Base-by-base conservation (phyloP, 371 early-diverging fungal species). In the Mucor indicus region DNA sequence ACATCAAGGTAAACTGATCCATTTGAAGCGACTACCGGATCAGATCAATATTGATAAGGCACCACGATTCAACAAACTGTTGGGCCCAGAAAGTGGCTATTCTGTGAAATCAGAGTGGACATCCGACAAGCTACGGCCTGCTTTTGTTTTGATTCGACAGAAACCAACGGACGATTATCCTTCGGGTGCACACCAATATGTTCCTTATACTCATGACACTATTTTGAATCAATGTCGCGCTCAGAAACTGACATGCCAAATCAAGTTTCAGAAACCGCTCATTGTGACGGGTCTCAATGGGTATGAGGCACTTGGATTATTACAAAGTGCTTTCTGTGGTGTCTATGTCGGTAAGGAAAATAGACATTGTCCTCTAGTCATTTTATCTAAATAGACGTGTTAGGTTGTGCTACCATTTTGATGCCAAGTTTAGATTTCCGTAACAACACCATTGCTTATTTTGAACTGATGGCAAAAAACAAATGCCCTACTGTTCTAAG, bases 271-370 rank as follows among this genome's bases (percentile, higher is more conserved):
- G 19, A 63, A 73, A 16, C 87, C 88, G 0, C 52, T 91, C 15
- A 55, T 92, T 21, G 54, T 53, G 0, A 72, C 82, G 2, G 83
- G 85, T 30, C 71, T 84, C 35, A 71, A 77, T 25, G 63, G 72
- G 0, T 87, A 77, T 57, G 78, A 69, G n/a, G 89, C 88, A n/a
- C 64, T 89, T 30, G 90, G 91, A 1, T 68, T 92, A 44, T 51
- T 89, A 41, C 84, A 88, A 53, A 72, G 83, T 25, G 62, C 72
- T 7, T 66, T 86, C 29, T 50, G 89, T n/a, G 90, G 91, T 33
- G 63, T 90, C 6, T 92, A 83, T 52, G 78, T 83, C 12, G 85
- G 80, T 53, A 70, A 64, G 41, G 23, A 16, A 15, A 13, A 17
- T 4, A 7, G 16, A 16, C 10, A 2, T 2, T 21, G 19, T 20